A percentile compares a stretch with the other conserved stretches of the same genome.
phyloP scores from a whole-genome alignment of 1,284 basidiomycete species.

The Apiotrichum gamsii region DNA sequence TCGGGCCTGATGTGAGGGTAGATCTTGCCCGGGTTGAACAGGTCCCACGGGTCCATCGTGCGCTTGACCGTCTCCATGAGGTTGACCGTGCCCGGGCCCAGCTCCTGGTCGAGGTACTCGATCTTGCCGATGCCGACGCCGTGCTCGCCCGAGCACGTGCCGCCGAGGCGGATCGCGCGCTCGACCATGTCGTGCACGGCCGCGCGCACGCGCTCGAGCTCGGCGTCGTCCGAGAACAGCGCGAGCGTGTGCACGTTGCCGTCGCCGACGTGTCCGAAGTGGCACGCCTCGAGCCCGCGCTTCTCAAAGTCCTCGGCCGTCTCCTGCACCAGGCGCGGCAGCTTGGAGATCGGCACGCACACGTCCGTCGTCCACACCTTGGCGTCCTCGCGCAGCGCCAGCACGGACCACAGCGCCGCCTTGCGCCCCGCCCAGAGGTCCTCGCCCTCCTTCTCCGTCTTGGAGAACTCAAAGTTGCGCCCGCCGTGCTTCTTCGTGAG shows the following conservation, averaged over 20 bases:
- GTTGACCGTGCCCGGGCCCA: slow-evolving; percentile 59
- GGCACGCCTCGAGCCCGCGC: slow-evolving; percentile 55
- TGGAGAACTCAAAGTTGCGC: slow-evolving; percentile 63
- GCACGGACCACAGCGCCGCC: slow-evolving; percentile 66
- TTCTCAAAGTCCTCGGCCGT: slow-evolving; percentile 65
- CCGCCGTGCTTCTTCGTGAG: slow-evolving; percentile 64
- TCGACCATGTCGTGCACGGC: slow-evolving; percentile 51
- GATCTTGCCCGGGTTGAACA: slow-evolving; percentile 74
- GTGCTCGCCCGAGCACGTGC: slow-evolving; percentile 65
- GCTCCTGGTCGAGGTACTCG: slow-evolving; percentile 58
- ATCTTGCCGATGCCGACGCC: slow-evolving; percentile 76
- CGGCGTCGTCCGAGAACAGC: slow-evolving; percentile 34
- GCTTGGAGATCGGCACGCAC: slow-evolving; percentile 72
- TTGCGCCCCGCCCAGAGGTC: slow-evolving; percentile 82
- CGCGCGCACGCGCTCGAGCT: slow-evolving; percentile 44
- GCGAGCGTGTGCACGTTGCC: slow-evolving; percentile 53
- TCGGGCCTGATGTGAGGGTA: slow-evolving; percentile 40
- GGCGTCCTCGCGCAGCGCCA: slow-evolving; percentile 60
- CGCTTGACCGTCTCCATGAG: slow-evolving; percentile 17
- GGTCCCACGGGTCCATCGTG: slow-evolving; percentile 62
- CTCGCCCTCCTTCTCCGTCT: slow-evolving; percentile 60
- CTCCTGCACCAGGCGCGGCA: slow-evolving; percentile 68
- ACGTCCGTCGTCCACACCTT: slow-evolving; percentile 78
- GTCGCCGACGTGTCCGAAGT: slow-evolving; percentile 68
- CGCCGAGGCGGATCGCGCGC: slow-evolving; percentile 49